Evolutionary conservation across 2,329 filamentous ascomycete species (phyloP).

Genomic region (Delphinella strobiligena): DNA sequence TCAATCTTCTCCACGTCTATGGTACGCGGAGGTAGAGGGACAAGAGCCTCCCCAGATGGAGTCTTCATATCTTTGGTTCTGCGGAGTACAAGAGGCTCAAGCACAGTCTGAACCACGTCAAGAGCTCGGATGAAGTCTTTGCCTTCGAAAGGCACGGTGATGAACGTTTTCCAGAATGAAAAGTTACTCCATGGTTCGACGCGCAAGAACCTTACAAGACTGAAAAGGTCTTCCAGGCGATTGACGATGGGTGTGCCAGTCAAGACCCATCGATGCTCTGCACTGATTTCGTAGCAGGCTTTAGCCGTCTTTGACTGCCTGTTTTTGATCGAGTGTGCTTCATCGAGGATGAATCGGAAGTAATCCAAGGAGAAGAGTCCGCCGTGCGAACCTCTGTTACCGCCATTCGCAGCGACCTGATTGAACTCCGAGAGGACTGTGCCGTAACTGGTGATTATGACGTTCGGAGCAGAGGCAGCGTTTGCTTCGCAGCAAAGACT

Average conservation of each 20-base stretch:
- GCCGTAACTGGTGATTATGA: constrained; percentile 93
- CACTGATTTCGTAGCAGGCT: constrained; percentile 82
- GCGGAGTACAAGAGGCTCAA: constrained; percentile 89
- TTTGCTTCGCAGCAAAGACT: constrained; percentile 67
- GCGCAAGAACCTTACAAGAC: constrained; percentile 77
- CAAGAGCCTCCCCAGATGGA: constrained; percentile 67
- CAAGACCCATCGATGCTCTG: constrained; percentile 80
- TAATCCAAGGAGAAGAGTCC: constrained; percentile 86
- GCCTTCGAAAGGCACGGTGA: constrained; percentile 92
- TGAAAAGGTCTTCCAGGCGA: constrained; percentile 86
- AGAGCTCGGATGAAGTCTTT: constrained; percentile 87
- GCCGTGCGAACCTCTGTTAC: constrained; percentile 50
- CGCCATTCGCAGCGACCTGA: constrained; percentile 54
- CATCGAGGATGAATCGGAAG: constrained; percentile 89
- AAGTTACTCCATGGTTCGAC: constrained; percentile 99
- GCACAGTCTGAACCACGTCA: constrained; percentile 91
- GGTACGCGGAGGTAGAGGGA: constrained; percentile 67
- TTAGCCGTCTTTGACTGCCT: constrained; percentile 80
- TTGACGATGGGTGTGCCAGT: constrained; percentile 97
- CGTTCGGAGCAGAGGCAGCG: constrained; percentile 62
- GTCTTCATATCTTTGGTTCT: constrained; percentile 98
- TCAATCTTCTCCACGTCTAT: constrained; percentile 83
- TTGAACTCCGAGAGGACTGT: constrained; percentile 82
- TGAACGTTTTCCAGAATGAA: constrained; percentile 98
- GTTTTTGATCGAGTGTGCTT: constrained; percentile 88